Evolutionary conservation across 257 asterid genomes (phyloP).

Genomic region (Phtheirospermum japonicum): DNA sequence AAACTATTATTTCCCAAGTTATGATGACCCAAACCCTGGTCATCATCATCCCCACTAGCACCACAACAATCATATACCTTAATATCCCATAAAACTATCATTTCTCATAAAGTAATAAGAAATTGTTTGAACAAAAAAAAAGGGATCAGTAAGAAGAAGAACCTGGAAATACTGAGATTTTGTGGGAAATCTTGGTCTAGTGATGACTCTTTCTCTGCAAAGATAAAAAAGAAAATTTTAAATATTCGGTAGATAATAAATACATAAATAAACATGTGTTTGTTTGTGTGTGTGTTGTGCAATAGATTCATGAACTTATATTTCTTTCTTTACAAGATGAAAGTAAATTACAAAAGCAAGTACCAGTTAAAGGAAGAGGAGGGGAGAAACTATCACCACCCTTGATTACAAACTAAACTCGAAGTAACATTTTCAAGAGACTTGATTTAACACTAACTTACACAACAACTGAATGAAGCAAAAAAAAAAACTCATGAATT

Average conservation of each 20-base stretch:
- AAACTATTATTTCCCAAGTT: conserved; percentile 22
- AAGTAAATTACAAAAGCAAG: not conserved
- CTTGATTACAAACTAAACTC: no score
- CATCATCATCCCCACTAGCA: conserved; percentile 26
- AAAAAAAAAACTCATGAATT: no score
- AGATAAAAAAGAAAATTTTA: conserved; percentile 7
- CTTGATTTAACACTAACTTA: no score
- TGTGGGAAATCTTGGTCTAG: conserved; percentile 20
- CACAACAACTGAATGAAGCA: no score
- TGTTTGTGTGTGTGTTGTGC: no score
- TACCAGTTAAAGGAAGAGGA: conserved; percentile 39
- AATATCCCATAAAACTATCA: conserved; percentile 6
- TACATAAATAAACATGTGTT: no score
- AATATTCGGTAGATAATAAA: no score
- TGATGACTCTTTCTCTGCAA: conserved; percentile 47
- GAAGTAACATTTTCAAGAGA: no score
- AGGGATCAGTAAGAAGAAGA: not conserved
- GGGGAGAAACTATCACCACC: conserved; percentile 36
- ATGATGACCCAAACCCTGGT: conserved; percentile 22
- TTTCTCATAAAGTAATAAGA: not conserved
- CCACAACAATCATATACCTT: conserved; percentile 11
- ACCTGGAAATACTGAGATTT: conserved; percentile 36
- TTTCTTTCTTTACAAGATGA: no score
- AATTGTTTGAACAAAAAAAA: not conserved
- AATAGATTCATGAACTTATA: no score